phyloP scores from a whole-genome alignment of 164 flowering plant species.

The Liriodendron chinense region DNA sequence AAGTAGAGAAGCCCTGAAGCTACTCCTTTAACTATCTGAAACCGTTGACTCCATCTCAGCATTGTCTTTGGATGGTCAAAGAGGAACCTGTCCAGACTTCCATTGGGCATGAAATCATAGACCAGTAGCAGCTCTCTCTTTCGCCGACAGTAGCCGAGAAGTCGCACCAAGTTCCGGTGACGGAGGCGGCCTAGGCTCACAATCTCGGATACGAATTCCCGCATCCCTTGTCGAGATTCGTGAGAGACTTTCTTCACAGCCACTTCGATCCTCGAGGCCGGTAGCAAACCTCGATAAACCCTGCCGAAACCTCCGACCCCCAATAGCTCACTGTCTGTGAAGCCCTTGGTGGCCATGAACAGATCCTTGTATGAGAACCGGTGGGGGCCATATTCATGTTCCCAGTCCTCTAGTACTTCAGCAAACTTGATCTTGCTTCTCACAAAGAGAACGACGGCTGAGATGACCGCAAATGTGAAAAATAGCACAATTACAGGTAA shows the following conservation, averaged over 20 bases:
- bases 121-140: background rate
- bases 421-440: constrained; percentile 21
- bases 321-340: constrained; percentile 35
- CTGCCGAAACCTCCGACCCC: constrained; percentile 47
- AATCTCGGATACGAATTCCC: background rate
- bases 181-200: constrained; percentile 46
- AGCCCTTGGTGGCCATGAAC: constrained; percentile 40
- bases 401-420: constrained; percentile 50
- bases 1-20: constrained; percentile 28
- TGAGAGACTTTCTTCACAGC: background rate
- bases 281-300: background rate
- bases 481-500: background rate
- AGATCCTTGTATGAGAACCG: constrained; percentile 34
- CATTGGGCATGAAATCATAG: constrained; percentile 53
- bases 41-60: constrained; percentile 34
- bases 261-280: background rate
- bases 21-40: constrained; percentile 31
- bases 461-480: background rate
- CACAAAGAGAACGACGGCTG: background rate
- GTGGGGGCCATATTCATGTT: constrained; percentile 28
- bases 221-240: background rate
- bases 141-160: constrained; percentile 31
- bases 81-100: constrained; percentile 34
- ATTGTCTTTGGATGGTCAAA: constrained; percentile 35
- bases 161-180: constrained; percentile 46